These are phyloP conservation scores for Carex arenaria DNA, from an alignment of 202 grass and related monocot species.

Conservation along the genomic window DNA sequence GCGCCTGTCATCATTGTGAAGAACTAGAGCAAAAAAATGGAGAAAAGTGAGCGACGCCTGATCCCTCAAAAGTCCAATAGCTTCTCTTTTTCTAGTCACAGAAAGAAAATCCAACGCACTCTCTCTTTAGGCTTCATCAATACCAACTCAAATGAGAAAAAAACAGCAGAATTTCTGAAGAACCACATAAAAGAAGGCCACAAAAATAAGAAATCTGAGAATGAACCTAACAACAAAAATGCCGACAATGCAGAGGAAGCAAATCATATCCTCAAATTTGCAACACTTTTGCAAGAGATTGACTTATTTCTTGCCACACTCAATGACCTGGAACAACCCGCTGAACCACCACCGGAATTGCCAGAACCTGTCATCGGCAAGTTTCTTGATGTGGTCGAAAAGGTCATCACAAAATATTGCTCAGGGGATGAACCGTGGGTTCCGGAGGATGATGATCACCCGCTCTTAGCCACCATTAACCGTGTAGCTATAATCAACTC, in stretches of 20 bases:
- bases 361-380: conserved; percentile 42
- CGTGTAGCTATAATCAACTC: conserved; percentile 38
- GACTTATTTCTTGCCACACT: conserved; percentile 45
- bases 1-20: background rate
- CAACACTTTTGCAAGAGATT: conserved; percentile 46
- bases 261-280: conserved; percentile 39
- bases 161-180: conserved; percentile 1
- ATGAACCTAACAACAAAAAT: conserved; percentile 6
- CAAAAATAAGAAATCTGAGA: conserved; percentile 18
- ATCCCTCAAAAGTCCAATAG: conserved; percentile 67
- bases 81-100: conserved; percentile 56
- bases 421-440: conserved; percentile 49
- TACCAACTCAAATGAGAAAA: conserved; percentile 24
- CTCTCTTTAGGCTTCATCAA: conserved; percentile 78
- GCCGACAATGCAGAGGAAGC: background rate
- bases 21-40: conserved; percentile 37
- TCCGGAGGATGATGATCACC: conserved; percentile 11
- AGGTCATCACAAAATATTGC: conserved; percentile 46
- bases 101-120: conserved; percentile 65
- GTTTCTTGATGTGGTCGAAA: conserved; percentile 53
- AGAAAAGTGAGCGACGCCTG: conserved; percentile 42
- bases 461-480: conserved; percentile 44
- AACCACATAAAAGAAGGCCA: conserved; percentile 35
- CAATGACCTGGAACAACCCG: background rate
- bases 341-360: conserved; percentile 11